Conservation (phyloP, 2,329 filamentous ascomycete species). For the Diplodia seriata region DNA sequence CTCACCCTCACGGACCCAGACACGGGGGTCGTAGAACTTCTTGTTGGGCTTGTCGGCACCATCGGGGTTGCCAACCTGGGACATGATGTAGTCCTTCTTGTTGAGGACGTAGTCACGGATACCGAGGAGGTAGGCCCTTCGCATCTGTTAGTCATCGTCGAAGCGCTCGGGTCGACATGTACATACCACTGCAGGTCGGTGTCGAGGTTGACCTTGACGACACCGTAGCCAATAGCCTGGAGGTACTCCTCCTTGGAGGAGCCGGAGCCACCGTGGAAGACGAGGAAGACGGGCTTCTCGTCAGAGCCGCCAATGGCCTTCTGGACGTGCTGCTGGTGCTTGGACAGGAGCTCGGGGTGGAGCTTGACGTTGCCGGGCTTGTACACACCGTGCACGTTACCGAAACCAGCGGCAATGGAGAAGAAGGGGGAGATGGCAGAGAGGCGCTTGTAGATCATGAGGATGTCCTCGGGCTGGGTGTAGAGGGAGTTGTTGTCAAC, state of each 20-base stretch:
- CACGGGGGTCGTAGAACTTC: slow-evolving; percentile 81
- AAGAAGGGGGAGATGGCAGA: slow-evolving; percentile 89
- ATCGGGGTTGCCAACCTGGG: slow-evolving; percentile 91
- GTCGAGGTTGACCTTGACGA: slow-evolving; percentile 99
- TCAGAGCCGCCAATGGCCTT: slow-evolving; percentile 74
- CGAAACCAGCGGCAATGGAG: slow-evolving; percentile 97
- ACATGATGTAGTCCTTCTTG: slow-evolving; percentile 93
- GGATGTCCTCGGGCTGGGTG: slow-evolving; percentile 97
- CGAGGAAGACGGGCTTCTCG: slow-evolving; percentile 96
- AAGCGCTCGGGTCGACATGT: too few species aligned
- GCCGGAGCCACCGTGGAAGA: slow-evolving; percentile 98
- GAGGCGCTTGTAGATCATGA: slow-evolving; percentile 87
- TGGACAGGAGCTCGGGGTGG: slow-evolving; percentile 91
- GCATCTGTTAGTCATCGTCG: slow-evolving; percentile 52
- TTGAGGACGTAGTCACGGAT: slow-evolving; percentile 92
- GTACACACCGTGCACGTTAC: slow-evolving; percentile 99
- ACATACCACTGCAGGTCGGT: slow-evolving; percentile 80
- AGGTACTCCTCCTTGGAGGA: slow-evolving; percentile 89
- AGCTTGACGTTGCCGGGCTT: slow-evolving; percentile 97
- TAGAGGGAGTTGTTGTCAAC: slow-evolving; percentile 97
- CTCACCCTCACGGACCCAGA: slow-evolving; percentile 97
- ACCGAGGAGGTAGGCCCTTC: slow-evolving; percentile 78
- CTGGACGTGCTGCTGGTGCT: slow-evolving; percentile 94
- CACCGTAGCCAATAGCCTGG: slow-evolving; percentile 88
- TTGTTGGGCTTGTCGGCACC: slow-evolving; percentile 99